These are phyloP conservation scores for Entonaema liquescens DNA, from an alignment of 495 filamentous ascomycete species.

Conservation along the genomic window DNA sequence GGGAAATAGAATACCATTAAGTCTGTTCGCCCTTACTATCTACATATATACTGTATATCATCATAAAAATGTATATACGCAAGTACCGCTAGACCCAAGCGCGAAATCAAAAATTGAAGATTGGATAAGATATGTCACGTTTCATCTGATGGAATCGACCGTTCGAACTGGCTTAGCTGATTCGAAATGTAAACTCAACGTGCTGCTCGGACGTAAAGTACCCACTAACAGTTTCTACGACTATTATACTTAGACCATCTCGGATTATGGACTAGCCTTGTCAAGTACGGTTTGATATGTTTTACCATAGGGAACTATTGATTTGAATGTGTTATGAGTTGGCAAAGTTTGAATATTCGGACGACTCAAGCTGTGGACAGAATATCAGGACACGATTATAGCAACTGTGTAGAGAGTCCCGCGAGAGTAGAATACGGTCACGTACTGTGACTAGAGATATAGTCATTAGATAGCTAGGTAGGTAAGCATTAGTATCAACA, in stretches of 20 bases:
- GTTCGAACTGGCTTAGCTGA: too few relatives aligned
- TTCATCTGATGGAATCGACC: neutral
- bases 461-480: too few relatives aligned
- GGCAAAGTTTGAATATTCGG: neutral
- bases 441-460: too few relatives aligned
- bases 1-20: conserved; percentile 25
- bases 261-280: neutral
- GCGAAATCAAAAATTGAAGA: neutral
- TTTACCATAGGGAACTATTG: neutral
- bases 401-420: neutral
- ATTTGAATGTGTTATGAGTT: neutral
- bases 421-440: neutral
- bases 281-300: neutral
- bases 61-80: neutral
- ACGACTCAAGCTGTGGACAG: neutral
- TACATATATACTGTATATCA: too few relatives aligned
- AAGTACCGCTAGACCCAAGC: neutral
- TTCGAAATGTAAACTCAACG: too few relatives aligned
- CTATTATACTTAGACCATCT: neutral
- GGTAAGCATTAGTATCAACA: too few relatives aligned
- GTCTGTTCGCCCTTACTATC: neutral
- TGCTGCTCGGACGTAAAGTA: neutral
- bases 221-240: neutral
- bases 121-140: neutral
- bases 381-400: neutral